A percentile compares a stretch with the other conserved stretches of the same genome.
Evolutionary conservation across 257 asterid species (phyloP).

Genomic region (Jacaranda copaia): DNA sequence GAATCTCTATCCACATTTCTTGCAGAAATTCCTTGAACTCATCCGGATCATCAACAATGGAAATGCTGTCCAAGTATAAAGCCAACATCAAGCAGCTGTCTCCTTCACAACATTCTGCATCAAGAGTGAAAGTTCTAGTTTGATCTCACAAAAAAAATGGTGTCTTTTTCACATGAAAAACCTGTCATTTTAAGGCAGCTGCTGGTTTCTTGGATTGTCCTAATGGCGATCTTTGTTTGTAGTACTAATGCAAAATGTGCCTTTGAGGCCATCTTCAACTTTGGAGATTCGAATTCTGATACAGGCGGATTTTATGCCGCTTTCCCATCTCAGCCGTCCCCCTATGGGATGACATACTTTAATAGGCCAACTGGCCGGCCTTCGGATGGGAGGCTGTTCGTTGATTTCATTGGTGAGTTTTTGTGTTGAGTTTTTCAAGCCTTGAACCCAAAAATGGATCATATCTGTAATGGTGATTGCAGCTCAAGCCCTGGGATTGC

Average conservation of each 20-base stretch:
- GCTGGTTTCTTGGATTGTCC: slow-evolving; percentile 40
- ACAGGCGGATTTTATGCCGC: slow-evolving; percentile 73
- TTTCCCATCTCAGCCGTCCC: slow-evolving; percentile 68
- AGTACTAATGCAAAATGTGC: slow-evolving; percentile 52
- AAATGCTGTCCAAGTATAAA: slow-evolving; percentile 19
- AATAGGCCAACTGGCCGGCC: slow-evolving; percentile 67
- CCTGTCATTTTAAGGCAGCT: slow-evolving; percentile 20
- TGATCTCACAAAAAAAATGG: slow-evolving; percentile 22
- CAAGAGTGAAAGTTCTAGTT: not conserved
- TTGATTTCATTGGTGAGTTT: slow-evolving; percentile 71
- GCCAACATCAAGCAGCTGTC: not conserved
- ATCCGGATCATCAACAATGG: slow-evolving; percentile 3
- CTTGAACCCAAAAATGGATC: not conserved
- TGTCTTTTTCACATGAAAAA: not conserved
- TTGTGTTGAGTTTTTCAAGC: too few relatives aligned
- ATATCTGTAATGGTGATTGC: slow-evolving; percentile 26
- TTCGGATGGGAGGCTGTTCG: slow-evolving; percentile 65
- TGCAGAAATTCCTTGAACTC: not conserved
- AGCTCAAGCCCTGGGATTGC: slow-evolving; percentile 70
- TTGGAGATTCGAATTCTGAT: slow-evolving; percentile 82
- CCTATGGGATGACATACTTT: slow-evolving; percentile 81
- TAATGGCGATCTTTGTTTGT: slow-evolving; percentile 34
- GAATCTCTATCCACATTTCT: slow-evolving; percentile 1
- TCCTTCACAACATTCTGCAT: not conserved
- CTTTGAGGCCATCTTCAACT: slow-evolving; percentile 63